phyloP scores from a whole-genome alignment of 768 basidiomycete genomes.

The Leccinum arenicola region DNA sequence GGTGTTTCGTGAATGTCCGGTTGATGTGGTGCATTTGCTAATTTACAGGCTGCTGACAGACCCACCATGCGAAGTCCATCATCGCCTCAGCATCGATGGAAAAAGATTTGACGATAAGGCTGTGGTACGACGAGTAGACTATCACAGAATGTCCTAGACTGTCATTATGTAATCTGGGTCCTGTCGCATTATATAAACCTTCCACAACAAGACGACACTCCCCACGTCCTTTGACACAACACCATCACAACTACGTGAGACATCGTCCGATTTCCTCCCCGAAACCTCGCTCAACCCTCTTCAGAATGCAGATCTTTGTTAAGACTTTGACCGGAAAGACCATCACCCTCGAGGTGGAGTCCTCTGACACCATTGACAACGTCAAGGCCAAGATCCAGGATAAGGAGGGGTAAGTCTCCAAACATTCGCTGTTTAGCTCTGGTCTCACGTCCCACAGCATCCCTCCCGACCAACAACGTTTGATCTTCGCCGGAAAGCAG shows the following conservation, averaged over 20 bases:
- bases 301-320: constrained; percentile 64
- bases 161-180: constrained; percentile 10
- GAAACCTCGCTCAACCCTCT: neutral
- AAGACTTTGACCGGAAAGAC: constrained; percentile 91
- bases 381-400: constrained; percentile 56
- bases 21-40: neutral
- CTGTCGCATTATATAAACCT: constrained; percentile 19
- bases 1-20: constrained; percentile 19
- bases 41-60: constrained; percentile 38
- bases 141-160: neutral
- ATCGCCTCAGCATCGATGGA: constrained; percentile 91
- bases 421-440: fast-evolving
- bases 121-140: constrained; percentile 62
- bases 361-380: constrained; percentile 27
- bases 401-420: constrained; percentile 50
- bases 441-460: constrained; percentile 39
- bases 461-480: constrained; percentile 87
- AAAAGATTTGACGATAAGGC: constrained; percentile 77
- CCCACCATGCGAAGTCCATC: constrained; percentile 69
- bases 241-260: constrained; percentile 1
- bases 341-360: constrained; percentile 41
- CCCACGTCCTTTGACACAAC: neutral
- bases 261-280: no score
- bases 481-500: constrained; percentile 96
- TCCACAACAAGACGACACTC: neutral